Base-by-base conservation (phyloP, 495 filamentous ascomycete species). In the Penicillium arizonense region DNA sequence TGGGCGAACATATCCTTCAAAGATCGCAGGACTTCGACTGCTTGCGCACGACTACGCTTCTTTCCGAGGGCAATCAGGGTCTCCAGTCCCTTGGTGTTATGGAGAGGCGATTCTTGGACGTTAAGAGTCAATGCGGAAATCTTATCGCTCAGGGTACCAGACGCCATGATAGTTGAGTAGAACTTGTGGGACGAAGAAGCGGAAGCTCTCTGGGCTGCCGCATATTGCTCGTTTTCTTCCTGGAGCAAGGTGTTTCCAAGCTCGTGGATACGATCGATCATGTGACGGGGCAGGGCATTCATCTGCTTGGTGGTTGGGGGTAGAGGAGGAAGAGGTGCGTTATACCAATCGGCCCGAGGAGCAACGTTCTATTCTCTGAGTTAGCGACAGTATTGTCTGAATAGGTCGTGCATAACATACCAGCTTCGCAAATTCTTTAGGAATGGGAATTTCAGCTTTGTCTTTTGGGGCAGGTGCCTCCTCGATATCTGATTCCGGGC, bases 81-180 rank as follows among this genome's bases (percentile, higher is more conserved):
- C 56, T 96, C 91, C 47, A 97, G 81, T 9, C 90, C 86, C 57
- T 93, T 95, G 45, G 82, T 86, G 43, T 90, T 96, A 62, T 98
- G 94, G 41, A 97, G 71, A 5, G 94, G 94, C 3, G 94, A 97
- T 64, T 97, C 94, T 72, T 98, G 94, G 12, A 96, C 86, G 21
- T 91, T 87, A 41, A 98, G 76, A 2, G 94, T 98, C 58, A 97
- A 72, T 5, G 94, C 94, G 3, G 95, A 97, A 26, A 97, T 89
- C 68, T 96, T 97, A 72, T 98, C 94, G 32, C 91, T 94, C 46
- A 96, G 79, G 7, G 95, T 98, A 73, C 94, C 94, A 2, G 91
- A 91, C 13, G 91, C 74, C 94, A 98, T 97, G 67, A 98, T 96
- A 5, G 91, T 95, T 2, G 89, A 88, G 74, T 97, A 84, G 76